phyloP scores from a whole-genome alignment of 2,329 filamentous ascomycete genomes.

The Monosporascus sp. region DNA sequence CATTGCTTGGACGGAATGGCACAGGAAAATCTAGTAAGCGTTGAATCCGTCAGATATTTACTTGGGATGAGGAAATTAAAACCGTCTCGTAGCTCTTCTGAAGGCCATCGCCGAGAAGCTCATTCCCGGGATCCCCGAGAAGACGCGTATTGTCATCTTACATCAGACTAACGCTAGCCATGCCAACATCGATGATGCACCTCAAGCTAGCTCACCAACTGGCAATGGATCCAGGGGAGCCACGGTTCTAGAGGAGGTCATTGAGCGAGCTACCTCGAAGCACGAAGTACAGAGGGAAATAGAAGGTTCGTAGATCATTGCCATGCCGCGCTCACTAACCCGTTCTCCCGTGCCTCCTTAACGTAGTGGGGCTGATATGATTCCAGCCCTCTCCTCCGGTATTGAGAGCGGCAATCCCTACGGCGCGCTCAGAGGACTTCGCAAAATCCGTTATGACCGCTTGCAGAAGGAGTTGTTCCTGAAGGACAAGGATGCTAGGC shows the following conservation, averaged over 20 bases:
- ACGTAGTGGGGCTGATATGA: not conserved
- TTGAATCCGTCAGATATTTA: not conserved
- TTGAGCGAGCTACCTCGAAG: constrained; percentile 53
- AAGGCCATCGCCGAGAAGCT: constrained; percentile 72
- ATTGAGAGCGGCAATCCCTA: constrained; percentile 54
- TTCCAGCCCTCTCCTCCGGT: constrained; percentile 50
- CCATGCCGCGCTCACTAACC: not conserved
- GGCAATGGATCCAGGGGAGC: constrained; percentile 9
- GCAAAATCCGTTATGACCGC: constrained; percentile 57
- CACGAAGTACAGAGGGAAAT: constrained; percentile 58
- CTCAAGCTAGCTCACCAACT: constrained; percentile 8
- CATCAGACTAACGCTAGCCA: constrained; percentile 56
- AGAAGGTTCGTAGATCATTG: constrained; percentile 36
- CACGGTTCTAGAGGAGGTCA: constrained; percentile 61
- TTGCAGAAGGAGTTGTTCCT: constrained; percentile 60
- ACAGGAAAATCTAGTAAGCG: constrained; percentile 72
- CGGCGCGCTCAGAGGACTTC: constrained; percentile 54
- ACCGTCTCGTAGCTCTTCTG: constrained; percentile 50
- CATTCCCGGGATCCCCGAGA: constrained; percentile 68
- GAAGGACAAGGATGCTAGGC: constrained; percentile 65
- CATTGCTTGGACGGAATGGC: constrained; percentile 74
- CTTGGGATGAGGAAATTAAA: not conserved
- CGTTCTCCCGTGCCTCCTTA: too few relatives aligned
- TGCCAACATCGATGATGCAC: constrained; percentile 20
- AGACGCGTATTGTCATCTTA: constrained; percentile 60